Percentiles rank a stretch among this genome's conserved stretches.
These are phyloP conservation scores for Priceomyces medius DNA, from an alignment of 805 yeast genomes.

Conservation along the genomic window DNA sequence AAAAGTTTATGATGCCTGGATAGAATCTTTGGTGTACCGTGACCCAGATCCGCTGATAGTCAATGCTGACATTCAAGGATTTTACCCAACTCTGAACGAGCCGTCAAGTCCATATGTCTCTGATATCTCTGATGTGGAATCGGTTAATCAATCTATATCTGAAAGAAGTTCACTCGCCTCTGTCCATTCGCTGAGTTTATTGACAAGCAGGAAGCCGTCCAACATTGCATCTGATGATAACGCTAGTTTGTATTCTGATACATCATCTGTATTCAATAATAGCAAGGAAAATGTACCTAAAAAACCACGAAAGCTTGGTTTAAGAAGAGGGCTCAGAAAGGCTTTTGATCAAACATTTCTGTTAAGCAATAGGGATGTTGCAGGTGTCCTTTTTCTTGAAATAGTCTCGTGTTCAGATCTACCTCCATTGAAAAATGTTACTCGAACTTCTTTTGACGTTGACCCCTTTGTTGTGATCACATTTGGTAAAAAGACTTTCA, in stretches of 20 bases:
- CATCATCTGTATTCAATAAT: constrained; percentile 12
- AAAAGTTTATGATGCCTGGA: constrained; percentile 25
- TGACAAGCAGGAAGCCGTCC: background rate
- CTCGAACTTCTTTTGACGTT: constrained; percentile 84
- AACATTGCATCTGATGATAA: constrained; percentile 11
- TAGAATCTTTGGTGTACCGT: constrained; percentile 25
- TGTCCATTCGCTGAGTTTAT: background rate
- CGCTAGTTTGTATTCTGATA: constrained; percentile 19
- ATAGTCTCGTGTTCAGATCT: constrained; percentile 70
- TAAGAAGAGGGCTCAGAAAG: constrained; percentile 4
- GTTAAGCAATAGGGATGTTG: constrained; percentile 38
- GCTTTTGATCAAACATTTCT: constrained; percentile 26
- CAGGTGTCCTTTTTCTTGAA: constrained; percentile 78
- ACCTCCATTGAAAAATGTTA: constrained; percentile 72
- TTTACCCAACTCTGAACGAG: constrained; percentile 28
- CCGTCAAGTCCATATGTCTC: constrained; percentile 6
- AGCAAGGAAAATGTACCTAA: background rate
- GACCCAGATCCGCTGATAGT: constrained; percentile 14
- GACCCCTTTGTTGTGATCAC: constrained; percentile 94
- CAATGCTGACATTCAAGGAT: constrained; percentile 39
- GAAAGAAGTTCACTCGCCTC: background rate
- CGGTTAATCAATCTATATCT: constrained; percentile 8
- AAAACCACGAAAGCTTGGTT: constrained; percentile 5
- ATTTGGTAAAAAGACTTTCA: constrained; percentile 82
- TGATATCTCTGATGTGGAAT: constrained; percentile 35